Evolutionary conservation across 345 rosid genomes (phyloP), one percentile per base, ranked within the genome.

Genomic region (Erucastrum elatum): DNA sequence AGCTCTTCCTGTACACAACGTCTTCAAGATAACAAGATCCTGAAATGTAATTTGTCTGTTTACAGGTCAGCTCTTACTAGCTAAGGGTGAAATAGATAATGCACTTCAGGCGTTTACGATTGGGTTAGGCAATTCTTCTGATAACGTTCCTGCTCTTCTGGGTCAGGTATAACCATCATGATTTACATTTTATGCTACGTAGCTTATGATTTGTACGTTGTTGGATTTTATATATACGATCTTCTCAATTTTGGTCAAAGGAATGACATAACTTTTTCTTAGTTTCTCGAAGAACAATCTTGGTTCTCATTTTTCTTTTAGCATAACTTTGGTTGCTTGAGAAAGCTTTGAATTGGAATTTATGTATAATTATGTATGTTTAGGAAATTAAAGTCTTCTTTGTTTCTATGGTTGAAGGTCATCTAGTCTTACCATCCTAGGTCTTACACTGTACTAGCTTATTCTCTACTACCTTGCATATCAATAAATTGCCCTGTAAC

Each of bases 31-130:
- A 25, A 41, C 15, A 53, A 17, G 2, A 61, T 59, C 56, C 60
- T 74, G 17, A 51, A 11, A 11, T 41, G 66, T 46, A 35, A 34
- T 64, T 70, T 49, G 3, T 85, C 65, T 41, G 37, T 68, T 68
- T 81, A 64, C 88, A 94, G 98, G 99, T 81, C 99, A 95, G 84
- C 91, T 95, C 66, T 89, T 95, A 83, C 87, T 95, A 77, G 99
- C 94, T 68, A 93, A 91, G 87, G 97, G 97, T 72, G 99, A 95
- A 76, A 69, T 90, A 70, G 98, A 93, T 51, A 97, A 91, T 82
- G 99, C 98, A 58, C 88, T 81, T 75, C 86, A 92, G 84, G 97
- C 98, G 7, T 95, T 95, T 84, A 95, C 84, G 78, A 93, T 95
- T 65, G 94, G 87, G 13, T 72, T 95, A 71, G 99, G 87, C 65